Conservation (phyloP, 192 early-diverging fungal genomes). For the Coemansia sp. region DNA sequence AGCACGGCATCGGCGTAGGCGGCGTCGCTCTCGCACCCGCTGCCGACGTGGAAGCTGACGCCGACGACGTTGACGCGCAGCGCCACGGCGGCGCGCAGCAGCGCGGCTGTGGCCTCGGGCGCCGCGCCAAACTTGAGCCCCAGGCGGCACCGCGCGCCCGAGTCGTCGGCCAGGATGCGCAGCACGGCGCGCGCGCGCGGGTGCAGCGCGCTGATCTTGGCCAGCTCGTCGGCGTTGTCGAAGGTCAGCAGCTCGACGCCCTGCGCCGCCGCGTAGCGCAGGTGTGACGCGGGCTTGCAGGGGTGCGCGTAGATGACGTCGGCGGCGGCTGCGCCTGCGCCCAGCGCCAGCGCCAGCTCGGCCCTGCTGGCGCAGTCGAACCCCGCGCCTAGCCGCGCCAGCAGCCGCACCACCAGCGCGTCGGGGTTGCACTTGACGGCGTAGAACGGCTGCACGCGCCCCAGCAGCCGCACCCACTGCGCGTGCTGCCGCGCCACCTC, state of each 20-base stretch:
- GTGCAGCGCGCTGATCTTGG: slow-evolving; percentile 85
- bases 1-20: slow-evolving; percentile 91
- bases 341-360: slow-evolving; percentile 86
- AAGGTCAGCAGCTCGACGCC: slow-evolving; percentile 96
- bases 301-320: slow-evolving; percentile 98
- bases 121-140: slow-evolving; percentile 98
- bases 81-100: slow-evolving; percentile 77
- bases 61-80: slow-evolving; percentile 91
- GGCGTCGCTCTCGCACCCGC: slow-evolving; percentile 87
- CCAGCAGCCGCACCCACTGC: slow-evolving; percentile 82
- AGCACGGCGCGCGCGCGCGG: slow-evolving; percentile 89
- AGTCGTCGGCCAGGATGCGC: slow-evolving; percentile 95
- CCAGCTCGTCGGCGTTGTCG: slow-evolving; percentile 98
- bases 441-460: slow-evolving; percentile 96
- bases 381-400: slow-evolving; percentile 81
- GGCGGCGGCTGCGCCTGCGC: slow-evolving; percentile 61
- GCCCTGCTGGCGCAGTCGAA: slow-evolving; percentile 98
- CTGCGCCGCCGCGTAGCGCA: slow-evolving; percentile 78
- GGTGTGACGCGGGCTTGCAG: slow-evolving; percentile 97
- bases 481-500: slow-evolving; percentile 86
- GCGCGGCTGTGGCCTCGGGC: slow-evolving; percentile 62
- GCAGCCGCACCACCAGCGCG: slow-evolving; percentile 76
- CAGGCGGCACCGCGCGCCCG: slow-evolving; percentile 86
- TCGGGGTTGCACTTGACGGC: slow-evolving; percentile 99
- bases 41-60: slow-evolving; percentile 96